Base-by-base conservation (phyloP, 1,284 basidiomycete genomes). In the Sanghuangporus weigelae region DNA sequence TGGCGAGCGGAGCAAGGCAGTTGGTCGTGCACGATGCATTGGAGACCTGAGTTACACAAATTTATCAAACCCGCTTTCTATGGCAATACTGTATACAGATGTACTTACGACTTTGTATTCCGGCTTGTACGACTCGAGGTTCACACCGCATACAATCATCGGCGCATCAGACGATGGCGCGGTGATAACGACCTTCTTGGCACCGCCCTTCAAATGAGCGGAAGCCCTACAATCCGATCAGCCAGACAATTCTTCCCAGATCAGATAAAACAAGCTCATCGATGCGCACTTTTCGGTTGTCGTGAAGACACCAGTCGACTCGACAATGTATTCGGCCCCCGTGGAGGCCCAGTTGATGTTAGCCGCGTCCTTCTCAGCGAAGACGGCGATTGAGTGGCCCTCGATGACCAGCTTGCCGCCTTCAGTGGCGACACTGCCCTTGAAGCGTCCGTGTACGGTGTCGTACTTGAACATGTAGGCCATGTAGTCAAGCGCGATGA, bases 391-490 rank as follows among this genome's bases (percentile, higher is more conserved):
- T 56, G 82, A 60, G 75, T 92, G 89, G 78, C 90, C 90, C 74
- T 95, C 83, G 76, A 99, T 87, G 75, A 84, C 75, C 68, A 99
- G 93, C 81, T 98, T 96, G 73, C 92, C 93, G 73, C 95, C 90
- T 82, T 92, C 90, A 76, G 81, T 78, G 76, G 87, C 83, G 71
- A 99, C 87, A 63, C 84, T 77, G 68, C 96, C 96, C 76, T 94
- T 89, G 89, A 92, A 99, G 77, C 90, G 88, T 68, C 96, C 94
- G 84, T 99, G 96, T 72, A 96, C 95, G 67, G 95, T 95, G 79
- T 98, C 96, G 78, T 91, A 98, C 86, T 98, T 98, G 93, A 98
- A 97, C 96, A 99, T 97, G 89, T 99, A 98, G 76, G 94, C 89
- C 90, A 96, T 96, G 86, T 97, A 97, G 10, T 91, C 86, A 70